Evolutionary conservation across 495 filamentous ascomycete genomes (phyloP).

Genomic region (Annulohypoxylon nitens): DNA sequence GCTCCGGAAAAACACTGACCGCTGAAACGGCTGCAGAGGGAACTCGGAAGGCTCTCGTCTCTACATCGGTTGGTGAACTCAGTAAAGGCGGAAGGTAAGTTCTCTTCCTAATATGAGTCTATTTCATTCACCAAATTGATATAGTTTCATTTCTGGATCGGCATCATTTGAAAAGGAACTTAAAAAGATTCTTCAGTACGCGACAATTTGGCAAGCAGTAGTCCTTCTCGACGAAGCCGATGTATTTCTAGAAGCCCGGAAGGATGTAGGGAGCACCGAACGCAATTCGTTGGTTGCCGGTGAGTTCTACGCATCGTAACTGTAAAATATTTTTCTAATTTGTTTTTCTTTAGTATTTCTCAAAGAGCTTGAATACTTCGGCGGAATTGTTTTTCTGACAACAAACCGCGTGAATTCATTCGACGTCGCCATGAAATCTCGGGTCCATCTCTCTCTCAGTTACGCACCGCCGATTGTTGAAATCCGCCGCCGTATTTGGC

Average conservation of each 20-base stretch:
- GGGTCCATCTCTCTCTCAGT: constrained; percentile 57
- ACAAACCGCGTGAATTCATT: constrained; percentile 66
- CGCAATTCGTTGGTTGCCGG: constrained; percentile 61
- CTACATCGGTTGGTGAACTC: constrained; percentile 47
- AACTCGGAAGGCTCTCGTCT: constrained; percentile 44
- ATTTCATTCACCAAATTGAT: constrained; percentile 48
- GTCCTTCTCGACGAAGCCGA: constrained; percentile 65
- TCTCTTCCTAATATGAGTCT: not conserved
- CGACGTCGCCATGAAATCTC: constrained; percentile 69
- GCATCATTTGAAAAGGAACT: constrained; percentile 74
- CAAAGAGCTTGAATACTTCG: constrained; percentile 61
- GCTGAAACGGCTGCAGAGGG: constrained; percentile 57
- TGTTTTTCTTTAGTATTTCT: constrained; percentile 69
- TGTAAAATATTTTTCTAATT: constrained; percentile 66
- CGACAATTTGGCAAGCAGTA: constrained; percentile 63
- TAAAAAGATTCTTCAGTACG: constrained; percentile 82
- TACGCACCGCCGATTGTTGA: constrained; percentile 50
- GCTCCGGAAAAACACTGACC: constrained; percentile 70
- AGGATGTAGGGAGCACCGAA: constrained; percentile 51
- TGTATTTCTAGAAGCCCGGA: constrained; percentile 60
- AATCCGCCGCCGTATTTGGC: constrained; percentile 51
- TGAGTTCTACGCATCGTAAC: constrained; percentile 14
- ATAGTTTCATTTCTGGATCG: constrained; percentile 38
- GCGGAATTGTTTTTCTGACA: constrained; percentile 63
- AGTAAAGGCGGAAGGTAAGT: constrained; percentile 41